Base-by-base conservation (phyloP, 192 early-diverging fungal genomes). In the Coemansia sp. region DNA sequence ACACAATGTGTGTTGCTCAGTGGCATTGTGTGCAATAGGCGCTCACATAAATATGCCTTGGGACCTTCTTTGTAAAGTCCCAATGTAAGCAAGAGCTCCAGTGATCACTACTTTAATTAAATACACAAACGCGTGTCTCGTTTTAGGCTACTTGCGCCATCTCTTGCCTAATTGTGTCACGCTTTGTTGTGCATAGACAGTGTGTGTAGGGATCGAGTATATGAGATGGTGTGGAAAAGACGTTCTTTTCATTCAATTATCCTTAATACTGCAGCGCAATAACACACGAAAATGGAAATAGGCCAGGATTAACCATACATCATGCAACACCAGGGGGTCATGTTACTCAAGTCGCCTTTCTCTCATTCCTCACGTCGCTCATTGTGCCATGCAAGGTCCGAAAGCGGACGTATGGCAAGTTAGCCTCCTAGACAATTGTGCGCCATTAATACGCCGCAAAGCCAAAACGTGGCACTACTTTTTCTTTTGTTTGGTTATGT, bases 401-500 rank as follows among this genome's bases (percentile, higher is more conserved):
- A 34, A 57, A 32, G 14, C 29, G 12, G 29, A n/a, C 29, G 29
- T 15, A 32, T 7, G 2, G 3, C 55, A 31, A 57, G 55, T 32
- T 32, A 34, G 15, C 29, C 14, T 57, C 55, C 5, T 31, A 17
- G 29, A 32, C 27, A 17, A 31, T 17, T 57, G 29, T 31, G 55
- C 55, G 15, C 55, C 55, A 17, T 17, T 15, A 7, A 7, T 17
- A 32, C 25, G 25, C 39, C 39, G 37, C 15, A 44, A 42, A 46
- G 21, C 25, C 38, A 63, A 38, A 63, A 42, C 41, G 62, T 27
- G 44, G 63, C 63, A 29, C 46, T 64, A 41, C 45, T 44, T 39
- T 14, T 21, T 44, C 3, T 50, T 50, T 50, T 50, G 23, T 29
- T 25, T 34, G 42, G 46, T 19, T 19, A 8, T 48, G 46, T 2